Percentiles rank a stretch among this genome's conserved stretches.
These are phyloP conservation scores for Francoa sonchifolia DNA, from an alignment of 441 rosid genomes.

Conservation along the genomic window DNA sequence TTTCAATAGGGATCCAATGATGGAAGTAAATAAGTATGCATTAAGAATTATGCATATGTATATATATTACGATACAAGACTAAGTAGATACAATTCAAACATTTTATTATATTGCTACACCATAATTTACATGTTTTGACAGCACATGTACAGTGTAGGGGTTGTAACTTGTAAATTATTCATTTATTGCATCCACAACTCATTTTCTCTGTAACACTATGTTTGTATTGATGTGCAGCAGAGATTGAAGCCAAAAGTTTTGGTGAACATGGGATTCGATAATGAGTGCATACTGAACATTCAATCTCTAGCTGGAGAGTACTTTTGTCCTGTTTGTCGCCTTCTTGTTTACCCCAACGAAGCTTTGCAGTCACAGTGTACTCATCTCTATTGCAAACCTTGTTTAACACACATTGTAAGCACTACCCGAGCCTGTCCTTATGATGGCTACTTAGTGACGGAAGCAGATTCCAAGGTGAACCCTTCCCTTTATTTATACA, in stretches of 20 bases:
- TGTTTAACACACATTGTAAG: conserved; percentile 44
- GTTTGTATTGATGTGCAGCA: conserved; percentile 13
- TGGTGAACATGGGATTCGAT: conserved; percentile 51
- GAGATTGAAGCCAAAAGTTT: conserved; percentile 11
- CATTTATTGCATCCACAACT: too few relatives aligned
- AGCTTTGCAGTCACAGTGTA: conserved; percentile 71
- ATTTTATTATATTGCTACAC: too few relatives aligned
- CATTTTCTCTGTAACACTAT: too few relatives aligned
- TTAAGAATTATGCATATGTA: too few relatives aligned
- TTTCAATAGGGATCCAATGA: too few relatives aligned
- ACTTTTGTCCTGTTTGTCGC: conserved; percentile 74
- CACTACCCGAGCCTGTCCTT: conserved; percentile 68
- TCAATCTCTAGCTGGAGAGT: conserved; percentile 66
- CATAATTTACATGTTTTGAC: too few relatives aligned
- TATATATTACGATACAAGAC: too few relatives aligned
- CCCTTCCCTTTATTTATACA: too few relatives aligned
- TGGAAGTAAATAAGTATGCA: too few relatives aligned
- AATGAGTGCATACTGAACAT: conserved; percentile 62
- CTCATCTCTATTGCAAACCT: conserved; percentile 67
- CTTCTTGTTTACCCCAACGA: conserved; percentile 62
- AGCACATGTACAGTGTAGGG: too few relatives aligned
- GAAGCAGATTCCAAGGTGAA: conserved; percentile 74
- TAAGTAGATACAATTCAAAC: too few relatives aligned
- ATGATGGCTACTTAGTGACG: conserved; percentile 68
- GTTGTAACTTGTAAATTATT: too few relatives aligned